Conservation (phyloP, 2,329 filamentous ascomycete species). For the Canariomyces notabilis region DNA sequence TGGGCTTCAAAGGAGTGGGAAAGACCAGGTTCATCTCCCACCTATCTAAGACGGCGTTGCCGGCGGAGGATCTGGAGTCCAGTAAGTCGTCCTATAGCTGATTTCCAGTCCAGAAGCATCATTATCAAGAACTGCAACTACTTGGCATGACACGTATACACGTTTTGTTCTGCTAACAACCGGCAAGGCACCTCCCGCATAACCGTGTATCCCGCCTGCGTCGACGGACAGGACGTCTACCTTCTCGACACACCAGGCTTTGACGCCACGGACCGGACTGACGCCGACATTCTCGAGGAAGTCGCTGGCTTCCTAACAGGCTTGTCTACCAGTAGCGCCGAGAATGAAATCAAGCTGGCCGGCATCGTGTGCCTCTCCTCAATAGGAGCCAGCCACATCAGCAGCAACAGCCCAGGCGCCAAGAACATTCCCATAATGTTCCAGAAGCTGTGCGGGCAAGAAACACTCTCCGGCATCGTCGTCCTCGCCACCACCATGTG, state of each 20-base stretch:
- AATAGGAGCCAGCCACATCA: constrained; percentile 49
- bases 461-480: background rate
- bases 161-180: background rate
- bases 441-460: constrained; percentile 7
- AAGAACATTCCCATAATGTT: constrained; percentile 12
- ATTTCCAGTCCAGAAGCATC: no score
- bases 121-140: no score
- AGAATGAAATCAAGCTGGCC: background rate
- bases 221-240: background rate
- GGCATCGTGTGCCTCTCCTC: background rate
- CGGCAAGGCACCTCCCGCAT: background rate
- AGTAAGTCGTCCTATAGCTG: background rate
- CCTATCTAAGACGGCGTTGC: background rate
- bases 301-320: constrained; percentile 35
- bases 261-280: constrained; percentile 24
- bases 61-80: background rate
- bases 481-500: constrained; percentile 17
- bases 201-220: background rate
- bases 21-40: background rate
- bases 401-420: background rate
- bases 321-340: no score
- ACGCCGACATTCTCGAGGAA: constrained; percentile 40
- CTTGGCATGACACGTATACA: no score
- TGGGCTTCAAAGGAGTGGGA: background rate
- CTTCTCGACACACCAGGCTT: background rate